phyloP scores from a whole-genome alignment of 495 filamentous ascomycete genomes.

The Trichoderma orchidacearum region DNA sequence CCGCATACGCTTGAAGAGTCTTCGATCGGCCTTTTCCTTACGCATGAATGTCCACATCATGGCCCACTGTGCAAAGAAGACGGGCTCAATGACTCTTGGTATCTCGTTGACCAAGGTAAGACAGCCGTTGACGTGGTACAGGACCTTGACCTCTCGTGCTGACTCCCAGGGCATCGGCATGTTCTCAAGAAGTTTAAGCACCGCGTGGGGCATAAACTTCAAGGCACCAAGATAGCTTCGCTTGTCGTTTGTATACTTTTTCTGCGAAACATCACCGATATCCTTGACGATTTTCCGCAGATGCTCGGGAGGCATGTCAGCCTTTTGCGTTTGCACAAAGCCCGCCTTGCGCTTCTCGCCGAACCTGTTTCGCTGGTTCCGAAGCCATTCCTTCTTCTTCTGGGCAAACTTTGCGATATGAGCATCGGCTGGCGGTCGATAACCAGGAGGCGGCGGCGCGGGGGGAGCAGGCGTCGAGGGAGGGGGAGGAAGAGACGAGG shows the following conservation, averaged over 20 bases:
- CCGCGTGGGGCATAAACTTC: constrained; percentile 99
- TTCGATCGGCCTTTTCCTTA: constrained; percentile 89
- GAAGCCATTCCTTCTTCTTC: constrained; percentile 99
- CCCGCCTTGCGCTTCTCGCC: constrained; percentile 94
- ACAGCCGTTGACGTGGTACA: constrained; percentile 98
- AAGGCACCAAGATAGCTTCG: constrained; percentile 92
- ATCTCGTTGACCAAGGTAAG: constrained; percentile 95
- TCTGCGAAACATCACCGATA: constrained; percentile 98
- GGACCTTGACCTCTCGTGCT: constrained; percentile 85
- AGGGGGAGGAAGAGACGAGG: constrained; percentile 59
- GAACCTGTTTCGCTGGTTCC: constrained; percentile 82
- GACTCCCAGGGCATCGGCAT: constrained; percentile 99
- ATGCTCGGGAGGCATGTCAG: constrained; percentile 98
- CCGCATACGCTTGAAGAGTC: constrained; percentile 97
- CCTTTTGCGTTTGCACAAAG: constrained; percentile 95
- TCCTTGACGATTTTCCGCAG: constrained; percentile 95
- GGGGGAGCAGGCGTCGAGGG: constrained; percentile 32
- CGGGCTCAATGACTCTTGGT: constrained; percentile 92
- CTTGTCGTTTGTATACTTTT: constrained; percentile 98
- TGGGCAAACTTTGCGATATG: constrained; percentile 89
- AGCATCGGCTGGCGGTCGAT: constrained; percentile 70
- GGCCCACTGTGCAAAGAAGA: constrained; percentile 98
- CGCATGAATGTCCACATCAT: constrained; percentile 99
- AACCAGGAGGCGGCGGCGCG: constrained; percentile 81
- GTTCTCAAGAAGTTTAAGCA: constrained; percentile 95